A percentile compares a stretch with the other conserved stretches of the same genome.
phyloP scores from a whole-genome alignment of 371 early-diverging fungal species.

The Mucor sp. region DNA sequence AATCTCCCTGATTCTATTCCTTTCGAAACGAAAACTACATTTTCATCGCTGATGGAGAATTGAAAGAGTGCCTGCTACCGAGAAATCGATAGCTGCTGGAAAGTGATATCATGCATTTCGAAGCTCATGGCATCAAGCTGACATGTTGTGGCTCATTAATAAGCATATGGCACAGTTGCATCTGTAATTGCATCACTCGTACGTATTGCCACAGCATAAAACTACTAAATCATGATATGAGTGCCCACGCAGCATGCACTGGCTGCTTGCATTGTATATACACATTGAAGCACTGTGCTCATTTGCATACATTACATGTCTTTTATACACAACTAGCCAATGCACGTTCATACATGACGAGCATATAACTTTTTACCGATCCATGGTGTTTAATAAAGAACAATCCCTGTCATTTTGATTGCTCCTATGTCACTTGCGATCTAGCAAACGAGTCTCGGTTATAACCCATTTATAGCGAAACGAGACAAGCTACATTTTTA shows the following conservation, averaged over 20 bases:
- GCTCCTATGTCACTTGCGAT: neutral
- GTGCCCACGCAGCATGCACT: neutral
- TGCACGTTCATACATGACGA: neutral
- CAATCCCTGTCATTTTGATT: neutral
- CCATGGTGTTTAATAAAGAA: neutral
- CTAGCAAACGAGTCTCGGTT: neutral
- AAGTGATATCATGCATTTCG: neutral
- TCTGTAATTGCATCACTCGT: neutral
- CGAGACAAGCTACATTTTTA: neutral
- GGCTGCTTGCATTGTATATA: neutral
- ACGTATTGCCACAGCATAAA: neutral
- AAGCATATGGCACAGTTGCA: neutral
- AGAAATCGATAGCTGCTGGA: neutral
- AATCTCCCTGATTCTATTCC: neutral
- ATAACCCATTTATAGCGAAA: neutral
- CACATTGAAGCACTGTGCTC: neutral
- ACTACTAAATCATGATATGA: neutral
- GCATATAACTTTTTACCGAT: neutral
- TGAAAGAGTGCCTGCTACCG: neutral
- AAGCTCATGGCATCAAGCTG: neutral
- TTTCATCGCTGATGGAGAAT: neutral
- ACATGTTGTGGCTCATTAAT: neutral
- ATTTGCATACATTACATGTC: neutral
- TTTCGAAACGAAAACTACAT: neutral
- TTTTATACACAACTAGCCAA: neutral